Evolutionary conservation across 805 yeast genomes (phyloP), one percentile per base, ranked within the genome.

Genomic region (Henningerozyma blattae): DNA sequence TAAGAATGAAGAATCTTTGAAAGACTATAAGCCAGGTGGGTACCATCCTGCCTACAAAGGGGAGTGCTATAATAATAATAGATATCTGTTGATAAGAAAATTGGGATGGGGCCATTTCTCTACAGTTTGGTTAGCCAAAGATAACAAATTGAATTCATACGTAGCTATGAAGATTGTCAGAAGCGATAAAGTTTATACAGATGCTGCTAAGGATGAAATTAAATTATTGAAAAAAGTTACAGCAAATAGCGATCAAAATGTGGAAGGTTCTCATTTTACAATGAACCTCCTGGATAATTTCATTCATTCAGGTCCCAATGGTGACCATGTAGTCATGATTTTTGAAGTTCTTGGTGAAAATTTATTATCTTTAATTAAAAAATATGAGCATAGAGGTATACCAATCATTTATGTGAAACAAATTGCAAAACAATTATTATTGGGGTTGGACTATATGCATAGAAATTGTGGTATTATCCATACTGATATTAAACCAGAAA

Each of bases 41-140:
- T 91, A 91, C 55, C 98, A 91, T 52, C 95, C 98, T 0, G 91
- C 93, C 10, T 75, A 60, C 43, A 75, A 85, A 32, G 97, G 97
- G 5, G 98, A 93, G 54, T 59, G 59, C 16, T 89, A 79, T 57
- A 81, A 84, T 46, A 65, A 80, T 36, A 74, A 75, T 15, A 72
- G 82, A 38, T 91, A 91, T 54, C 67, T 77, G 2, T 59, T 91
- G 32, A 87, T 83, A 20, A 72, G 97, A 40, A 91, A 91, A 53
- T 64, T 91, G 4, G 99, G 99, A 1, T 91, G 99, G 99, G 99
- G 99, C 24, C 96, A 91, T 59, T 91, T 91, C 53, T 79, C 94
- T 18, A 91, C 95, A 1, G 96, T 84, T 16, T 87, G 95, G 96
- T 64, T 83, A 19, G 97, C 95, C 4, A 68, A 61, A 39, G 77